phyloP scores from a whole-genome alignment of 805 yeast genomes.

The Candida incommunis region DNA sequence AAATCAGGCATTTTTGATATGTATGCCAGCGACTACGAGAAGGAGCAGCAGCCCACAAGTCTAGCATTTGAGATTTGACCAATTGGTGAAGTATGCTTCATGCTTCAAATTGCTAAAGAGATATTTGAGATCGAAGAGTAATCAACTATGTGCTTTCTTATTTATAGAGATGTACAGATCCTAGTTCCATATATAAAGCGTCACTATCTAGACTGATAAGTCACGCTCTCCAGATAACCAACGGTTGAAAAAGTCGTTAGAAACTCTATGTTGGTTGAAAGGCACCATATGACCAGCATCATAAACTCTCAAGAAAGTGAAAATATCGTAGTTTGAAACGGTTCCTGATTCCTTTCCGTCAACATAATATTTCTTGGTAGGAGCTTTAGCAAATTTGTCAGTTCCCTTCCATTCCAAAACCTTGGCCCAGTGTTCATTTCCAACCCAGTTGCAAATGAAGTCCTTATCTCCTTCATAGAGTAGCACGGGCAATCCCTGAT shows the following conservation, averaged over 20 bases:
- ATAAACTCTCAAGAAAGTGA: conserved; percentile 67
- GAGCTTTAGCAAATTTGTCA: conserved; percentile 29
- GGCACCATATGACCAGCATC: conserved; percentile 96
- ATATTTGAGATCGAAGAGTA: no score
- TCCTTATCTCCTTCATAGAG: conserved; percentile 90
- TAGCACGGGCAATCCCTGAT: conserved; percentile 61
- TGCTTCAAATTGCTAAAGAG: no score
- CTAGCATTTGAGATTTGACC: no score
- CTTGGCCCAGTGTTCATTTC: conserved; percentile 77
- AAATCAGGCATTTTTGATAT: neutral
- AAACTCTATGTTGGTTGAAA: conserved; percentile 66
- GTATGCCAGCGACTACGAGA: no score
- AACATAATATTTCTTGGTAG: conserved; percentile 17
- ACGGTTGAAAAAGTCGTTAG: conserved; percentile 74
- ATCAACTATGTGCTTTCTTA: no score
- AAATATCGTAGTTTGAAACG: conserved; percentile 43
- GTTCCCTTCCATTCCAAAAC: conserved; percentile 50
- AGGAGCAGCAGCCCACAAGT: no score
- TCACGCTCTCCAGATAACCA: conserved; percentile 65
- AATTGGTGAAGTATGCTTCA: no score
- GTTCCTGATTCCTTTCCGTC: conserved; percentile 43
- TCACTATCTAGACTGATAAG: no score
- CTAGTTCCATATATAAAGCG: no score
- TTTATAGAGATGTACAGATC: no score
- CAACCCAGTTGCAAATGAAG: conserved; percentile 86